Base-by-base conservation (phyloP, 768 basidiomycete species). In the Lactarius hengduanensis region DNA sequence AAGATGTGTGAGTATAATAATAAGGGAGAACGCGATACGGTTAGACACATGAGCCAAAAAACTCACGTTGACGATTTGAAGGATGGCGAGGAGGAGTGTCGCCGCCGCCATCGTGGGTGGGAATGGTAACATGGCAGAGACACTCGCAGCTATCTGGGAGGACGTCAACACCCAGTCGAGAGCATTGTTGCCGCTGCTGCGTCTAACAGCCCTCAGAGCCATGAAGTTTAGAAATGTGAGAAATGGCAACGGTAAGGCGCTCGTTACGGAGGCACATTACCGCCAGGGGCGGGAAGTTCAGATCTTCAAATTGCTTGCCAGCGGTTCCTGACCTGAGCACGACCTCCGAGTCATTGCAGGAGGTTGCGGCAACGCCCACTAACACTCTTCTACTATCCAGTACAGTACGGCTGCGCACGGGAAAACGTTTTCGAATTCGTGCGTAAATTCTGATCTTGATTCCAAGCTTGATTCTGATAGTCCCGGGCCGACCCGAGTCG, bases 11-110 rank as follows among this genome's bases (percentile, higher is more conserved):
- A 57, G 22, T 30, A 28, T 20, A 30, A 18, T 43, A n/a, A 32
- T 3, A 38, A 16, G 30, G 2, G 15, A 41, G n/a, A 5, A 7
- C 9, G 18, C 10, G 20, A 45, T 6, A 45, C 9, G 20, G 9
- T n/a, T 10, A 8, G 20, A n/a, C 20, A 45, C 43, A n/a, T n/a
- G 50, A n/a, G 4, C 22, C n/a, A 11, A 9, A 36, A 40, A n/a
- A 47, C 68, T 67, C 57, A 69, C 68, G 8, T 57, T 57, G 43
- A 69, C 59, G 32, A 67, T 69, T 36, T 69, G 65, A 43, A 69
- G n/a, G 36, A 69, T 67, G 53, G 65, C 20, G 32, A 69, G 65
- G 32, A 69, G 65, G 43, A 69, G 28, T 6, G 68, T 68, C 26
- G 68, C 58, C 28, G 65, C 68, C 2, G 55, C 68, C 56, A 62